Conservation (phyloP, 2,329 filamentous ascomycete species). For the Pseudopithomyces maydicus region DNA sequence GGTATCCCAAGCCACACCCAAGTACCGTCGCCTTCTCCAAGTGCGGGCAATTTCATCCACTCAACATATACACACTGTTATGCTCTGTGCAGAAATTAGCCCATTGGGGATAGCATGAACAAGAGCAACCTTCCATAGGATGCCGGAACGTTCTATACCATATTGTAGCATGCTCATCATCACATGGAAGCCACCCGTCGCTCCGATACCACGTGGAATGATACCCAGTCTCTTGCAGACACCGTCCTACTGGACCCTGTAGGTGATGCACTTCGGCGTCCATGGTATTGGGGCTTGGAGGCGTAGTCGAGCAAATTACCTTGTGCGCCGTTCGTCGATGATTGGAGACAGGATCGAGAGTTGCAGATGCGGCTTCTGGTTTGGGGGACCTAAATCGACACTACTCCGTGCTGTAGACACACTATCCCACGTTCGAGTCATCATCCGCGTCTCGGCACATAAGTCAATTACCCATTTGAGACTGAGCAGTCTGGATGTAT, state of each 20-base stretch:
- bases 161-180: neutral
- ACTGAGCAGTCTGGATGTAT: neutral
- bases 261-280: neutral
- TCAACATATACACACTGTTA: neutral
- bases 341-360: constrained; percentile 4
- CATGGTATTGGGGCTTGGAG: constrained; percentile 11
- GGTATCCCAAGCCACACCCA: constrained; percentile 3
- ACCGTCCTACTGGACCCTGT: constrained; percentile 5
- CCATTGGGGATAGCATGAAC: too few species aligned
- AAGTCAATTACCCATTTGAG: constrained; percentile 1
- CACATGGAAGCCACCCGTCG: constrained; percentile 1
- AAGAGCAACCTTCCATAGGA: too few species aligned
- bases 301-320: constrained; percentile 8
- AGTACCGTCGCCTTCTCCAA: neutral
- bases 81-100: neutral
- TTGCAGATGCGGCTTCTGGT: neutral
- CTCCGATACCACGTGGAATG: constrained; percentile 12
- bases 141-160: neutral
- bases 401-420: neutral
- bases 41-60: neutral
- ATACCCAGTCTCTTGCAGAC: neutral
- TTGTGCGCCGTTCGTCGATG: neutral
- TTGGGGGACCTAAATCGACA: neutral
- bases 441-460: neutral
- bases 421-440: neutral